Evolutionary conservation across 2,329 filamentous ascomycete species (phyloP).

Genomic region (Oidium heveae): DNA sequence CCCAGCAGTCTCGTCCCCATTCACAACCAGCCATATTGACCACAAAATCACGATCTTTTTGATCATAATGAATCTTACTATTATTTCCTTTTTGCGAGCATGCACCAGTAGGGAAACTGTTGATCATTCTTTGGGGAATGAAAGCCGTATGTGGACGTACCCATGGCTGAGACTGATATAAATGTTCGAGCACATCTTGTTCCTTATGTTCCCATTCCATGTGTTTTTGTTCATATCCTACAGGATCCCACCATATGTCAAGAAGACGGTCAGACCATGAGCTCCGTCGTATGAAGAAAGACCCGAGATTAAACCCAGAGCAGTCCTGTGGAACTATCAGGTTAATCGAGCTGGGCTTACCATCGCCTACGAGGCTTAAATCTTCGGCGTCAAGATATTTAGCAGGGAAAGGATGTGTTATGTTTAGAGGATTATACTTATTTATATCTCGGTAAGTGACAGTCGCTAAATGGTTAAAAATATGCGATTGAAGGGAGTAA

Average conservation of each 20-base stretch:
- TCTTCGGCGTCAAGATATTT: slow-evolving; percentile 53
- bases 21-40: slow-evolving; percentile 98
- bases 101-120: slow-evolving; percentile 77
- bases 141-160: slow-evolving; percentile 73
- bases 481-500: slow-evolving; percentile 68
- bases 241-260: slow-evolving; percentile 96
- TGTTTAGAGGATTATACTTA: slow-evolving; percentile 81
- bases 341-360: slow-evolving; percentile 54
- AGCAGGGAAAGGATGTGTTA: slow-evolving; percentile 55
- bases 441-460: slow-evolving; percentile 90
- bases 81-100: slow-evolving; percentile 60
- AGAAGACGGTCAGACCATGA: slow-evolving; percentile 76
- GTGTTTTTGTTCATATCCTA: slow-evolving; percentile 91
- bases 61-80: slow-evolving; percentile 58
- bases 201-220: slow-evolving; percentile 99
- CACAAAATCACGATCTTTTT: slow-evolving; percentile 68
- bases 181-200: slow-evolving; percentile 78
- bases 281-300: slow-evolving; percentile 72
- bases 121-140: slow-evolving; percentile 73
- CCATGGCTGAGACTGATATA: slow-evolving; percentile 84
- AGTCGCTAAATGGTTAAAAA: slow-evolving; percentile 56
- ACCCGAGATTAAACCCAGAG: slow-evolving; percentile 84
- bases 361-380: slow-evolving; percentile 51
- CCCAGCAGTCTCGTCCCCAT: slow-evolving; percentile 93
- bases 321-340: slow-evolving; percentile 83